phyloP scores from a whole-genome alignment of 169 alveolate genomes.

The Babesia ovata region DNA sequence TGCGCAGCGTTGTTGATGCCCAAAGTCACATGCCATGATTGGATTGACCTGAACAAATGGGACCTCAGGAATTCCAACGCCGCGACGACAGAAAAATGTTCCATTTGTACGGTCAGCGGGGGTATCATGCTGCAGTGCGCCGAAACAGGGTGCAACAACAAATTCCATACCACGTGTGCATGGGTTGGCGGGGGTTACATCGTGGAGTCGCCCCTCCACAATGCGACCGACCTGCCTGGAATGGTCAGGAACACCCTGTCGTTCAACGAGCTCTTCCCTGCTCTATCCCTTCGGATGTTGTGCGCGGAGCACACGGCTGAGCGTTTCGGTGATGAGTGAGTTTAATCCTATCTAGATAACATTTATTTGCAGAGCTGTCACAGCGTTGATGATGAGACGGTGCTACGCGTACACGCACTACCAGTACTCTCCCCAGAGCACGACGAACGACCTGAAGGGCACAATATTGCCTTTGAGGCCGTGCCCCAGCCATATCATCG shows the following conservation, averaged over 20 bases:
- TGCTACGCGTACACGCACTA: conserved; percentile 65
- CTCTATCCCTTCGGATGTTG: conserved; percentile 18
- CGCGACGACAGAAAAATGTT: conserved; percentile 8
- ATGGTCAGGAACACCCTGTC: background rate
- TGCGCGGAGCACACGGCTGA: conserved; percentile 45
- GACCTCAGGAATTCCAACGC: conserved; percentile 2
- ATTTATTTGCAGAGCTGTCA: conserved; percentile 42
- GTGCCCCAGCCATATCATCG: conserved; percentile 47
- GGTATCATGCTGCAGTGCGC: conserved; percentile 42
- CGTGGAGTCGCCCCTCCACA: conserved; percentile 35
- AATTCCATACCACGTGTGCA: conserved; percentile 62
- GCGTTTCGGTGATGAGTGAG: conserved; percentile 35
- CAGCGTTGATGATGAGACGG: conserved; percentile 16
- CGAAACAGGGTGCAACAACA: conserved; percentile 19
- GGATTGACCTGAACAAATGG: conserved; percentile 41
- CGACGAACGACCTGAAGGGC: background rate
- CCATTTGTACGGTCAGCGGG: conserved; percentile 48
- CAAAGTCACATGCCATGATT: conserved; percentile 35
- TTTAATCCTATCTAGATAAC: background rate
- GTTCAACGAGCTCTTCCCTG: conserved; percentile 37
- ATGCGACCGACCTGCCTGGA: conserved; percentile 5
- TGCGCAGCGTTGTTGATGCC: conserved; percentile 65
- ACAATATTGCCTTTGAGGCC: conserved; percentile 43
- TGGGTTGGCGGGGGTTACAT: conserved; percentile 59
- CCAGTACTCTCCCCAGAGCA: conserved; percentile 29